A percentile compares a stretch with the other conserved stretches of the same genome.
These are phyloP conservation scores for Tremellales sp. DNA, from an alignment of 1,284 basidiomycete species.

Conservation along the genomic window DNA sequence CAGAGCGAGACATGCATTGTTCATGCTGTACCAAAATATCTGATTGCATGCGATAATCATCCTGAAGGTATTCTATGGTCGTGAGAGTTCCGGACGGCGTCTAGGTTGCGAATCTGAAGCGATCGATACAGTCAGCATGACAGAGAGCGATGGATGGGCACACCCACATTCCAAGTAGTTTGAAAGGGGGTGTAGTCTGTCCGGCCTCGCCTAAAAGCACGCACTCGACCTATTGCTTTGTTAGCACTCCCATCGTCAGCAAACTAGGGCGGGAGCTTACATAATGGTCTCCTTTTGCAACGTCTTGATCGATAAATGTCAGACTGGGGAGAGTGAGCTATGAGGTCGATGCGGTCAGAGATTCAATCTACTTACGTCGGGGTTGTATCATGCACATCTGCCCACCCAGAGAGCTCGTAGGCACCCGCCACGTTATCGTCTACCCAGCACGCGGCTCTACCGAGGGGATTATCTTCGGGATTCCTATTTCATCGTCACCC, in stretches of 20 bases:
- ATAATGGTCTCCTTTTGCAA: slow-evolving; percentile 72
- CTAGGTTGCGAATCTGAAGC: no score
- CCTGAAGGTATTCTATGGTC: no score
- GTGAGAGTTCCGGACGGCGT: no score
- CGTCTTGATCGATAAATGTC: slow-evolving; percentile 71
- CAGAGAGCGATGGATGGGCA: no score
- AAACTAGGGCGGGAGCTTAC: slow-evolving; percentile 60
- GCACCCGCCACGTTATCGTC: slow-evolving; percentile 53
- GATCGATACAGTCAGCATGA: no score
- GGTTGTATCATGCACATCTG: slow-evolving; percentile 48
- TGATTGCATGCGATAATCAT: no score
- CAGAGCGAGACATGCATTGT: no score
- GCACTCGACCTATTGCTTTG: slow-evolving; percentile 59
- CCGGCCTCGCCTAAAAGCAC: slow-evolving; percentile 75
- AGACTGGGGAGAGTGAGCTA: slow-evolving; percentile 51
- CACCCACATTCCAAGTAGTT: slow-evolving; percentile 67
- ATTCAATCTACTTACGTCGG: slow-evolving; percentile 45
- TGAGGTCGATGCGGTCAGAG: background rate
- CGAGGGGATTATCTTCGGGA: slow-evolving; percentile 48
- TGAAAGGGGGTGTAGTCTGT: slow-evolving; percentile 62
- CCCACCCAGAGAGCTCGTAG: slow-evolving; percentile 50
- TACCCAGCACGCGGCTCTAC: slow-evolving; percentile 54
- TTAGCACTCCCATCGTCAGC: background rate
- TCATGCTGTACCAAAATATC: no score
- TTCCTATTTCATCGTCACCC: slow-evolving; percentile 9